Base-by-base conservation (phyloP, 2,329 filamentous ascomycete genomes). In the Talaromyces sp. region DNA sequence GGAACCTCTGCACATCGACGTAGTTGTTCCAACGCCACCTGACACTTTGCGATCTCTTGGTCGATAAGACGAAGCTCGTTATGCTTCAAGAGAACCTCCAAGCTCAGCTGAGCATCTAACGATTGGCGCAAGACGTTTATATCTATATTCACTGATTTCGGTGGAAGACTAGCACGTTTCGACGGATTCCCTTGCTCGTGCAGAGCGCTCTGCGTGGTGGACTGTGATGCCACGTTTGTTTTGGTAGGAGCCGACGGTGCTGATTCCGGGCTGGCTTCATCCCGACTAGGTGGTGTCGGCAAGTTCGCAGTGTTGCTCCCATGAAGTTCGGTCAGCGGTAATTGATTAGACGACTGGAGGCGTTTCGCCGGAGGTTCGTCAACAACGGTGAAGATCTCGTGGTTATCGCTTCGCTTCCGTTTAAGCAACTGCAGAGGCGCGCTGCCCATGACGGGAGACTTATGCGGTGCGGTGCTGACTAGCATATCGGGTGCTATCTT, bases 41-140 rank as follows among this genome's bases (percentile, higher is more conserved):
- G 93, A 75, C 93, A 97, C 81, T 97, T 98, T 69, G 92, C 94
- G 69, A 98, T 85, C 80, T 98, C 95, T 79, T 97, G 93, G 75
- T 98, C 92, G 77, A 98, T 97, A 70, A 97, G 84, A 65, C 93
- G 91, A 67, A 98, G 81, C 81, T 99, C 95, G 73, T 95, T 89
- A 79, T 99, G 95, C 83, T 97, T 98, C 76, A 96, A 82, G 69
- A 98, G 81, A 62, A 98, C 93, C 81, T 97, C 93, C 70, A 95
- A 86, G 73, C 93, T 91, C 77, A 98, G 90, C 78, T 97, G 91
- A 68, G 92, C 88, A 74, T 93, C 89, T 74, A 98, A 90, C 40
- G 86, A 85, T 71, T 93, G 89, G 74, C 87, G 87, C 68, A 90
- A 85, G 65, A 81, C 82, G 43, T 88, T 72, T 25, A 72, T 65